Conservation (phyloP, 371 early-diverging fungal genomes). For the Syncephalastrum sp. region DNA sequence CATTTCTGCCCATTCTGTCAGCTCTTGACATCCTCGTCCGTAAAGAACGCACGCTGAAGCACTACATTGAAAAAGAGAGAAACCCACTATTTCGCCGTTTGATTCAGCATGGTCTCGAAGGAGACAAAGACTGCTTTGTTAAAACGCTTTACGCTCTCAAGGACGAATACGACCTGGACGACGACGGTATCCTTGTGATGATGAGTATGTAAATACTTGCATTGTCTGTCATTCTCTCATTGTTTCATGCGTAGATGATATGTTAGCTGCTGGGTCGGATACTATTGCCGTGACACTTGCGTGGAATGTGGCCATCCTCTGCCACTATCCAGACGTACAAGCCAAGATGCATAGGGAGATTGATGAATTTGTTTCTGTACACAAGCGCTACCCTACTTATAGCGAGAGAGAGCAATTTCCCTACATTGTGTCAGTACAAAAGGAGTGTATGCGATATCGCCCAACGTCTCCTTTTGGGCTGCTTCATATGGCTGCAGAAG, state of each 20-base stretch:
- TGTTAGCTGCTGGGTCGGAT: constrained; percentile 24
- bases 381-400: constrained; percentile 19
- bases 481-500: constrained; percentile 20
- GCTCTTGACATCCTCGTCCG: constrained; percentile 8
- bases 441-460: constrained; percentile 26
- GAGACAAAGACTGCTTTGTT: constrained; percentile 15
- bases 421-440: constrained; percentile 19
- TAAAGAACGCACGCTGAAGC: constrained; percentile 7
- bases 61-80: constrained; percentile 9
- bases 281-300: constrained; percentile 14
- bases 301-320: constrained; percentile 18
- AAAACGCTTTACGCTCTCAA: constrained; percentile 18
- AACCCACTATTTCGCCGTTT: constrained; percentile 14
- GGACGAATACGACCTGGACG: constrained; percentile 22
- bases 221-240: background rate
- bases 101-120: constrained; percentile 11
- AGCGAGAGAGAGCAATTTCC: constrained; percentile 18
- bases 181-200: constrained; percentile 14
- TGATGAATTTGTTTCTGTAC: constrained; percentile 11
- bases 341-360: constrained; percentile 13
- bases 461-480: constrained; percentile 15
- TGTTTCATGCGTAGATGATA: constrained; percentile 12
- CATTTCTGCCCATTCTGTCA: constrained; percentile 17
- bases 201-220: constrained; percentile 18
- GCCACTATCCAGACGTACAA: constrained; percentile 22